A percentile compares a stretch with the other conserved stretches of the same genome.
phyloP scores from a whole-genome alignment of 1,284 basidiomycete genomes.

The Ganoderma sp. region DNA sequence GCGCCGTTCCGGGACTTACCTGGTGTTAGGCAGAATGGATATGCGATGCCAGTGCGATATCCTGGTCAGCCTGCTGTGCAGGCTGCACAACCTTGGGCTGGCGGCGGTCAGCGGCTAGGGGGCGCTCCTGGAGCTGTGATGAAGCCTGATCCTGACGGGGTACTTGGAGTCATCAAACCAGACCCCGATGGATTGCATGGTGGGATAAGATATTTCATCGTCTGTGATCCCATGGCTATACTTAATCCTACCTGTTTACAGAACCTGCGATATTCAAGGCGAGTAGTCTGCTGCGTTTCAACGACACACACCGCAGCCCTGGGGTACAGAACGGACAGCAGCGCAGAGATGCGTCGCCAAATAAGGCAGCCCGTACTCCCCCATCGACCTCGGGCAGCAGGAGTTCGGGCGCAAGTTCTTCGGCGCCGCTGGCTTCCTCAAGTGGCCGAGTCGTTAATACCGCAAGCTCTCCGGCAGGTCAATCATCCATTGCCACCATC shows the following conservation, averaged over 20 bases:
- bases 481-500: slow-evolving; percentile 7
- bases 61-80: not conserved
- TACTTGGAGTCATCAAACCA: not conserved
- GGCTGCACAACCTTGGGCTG: not conserved
- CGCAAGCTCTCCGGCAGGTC: not conserved
- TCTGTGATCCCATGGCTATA: not conserved
- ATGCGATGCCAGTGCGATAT: slow-evolving; percentile 15
- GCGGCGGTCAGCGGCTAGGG: slow-evolving; percentile 1
- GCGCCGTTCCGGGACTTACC: slow-evolving; percentile 24
- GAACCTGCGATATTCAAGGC: slow-evolving; percentile 20
- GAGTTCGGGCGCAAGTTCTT: not conserved
- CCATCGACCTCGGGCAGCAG: not conserved
- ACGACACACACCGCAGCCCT: slow-evolving; percentile 5
- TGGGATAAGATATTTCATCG: not conserved
- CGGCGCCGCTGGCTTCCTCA: slow-evolving; percentile 18
- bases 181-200: slow-evolving; percentile 1
- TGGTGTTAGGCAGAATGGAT: slow-evolving; percentile 8
- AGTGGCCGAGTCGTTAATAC: slow-evolving; percentile 19
- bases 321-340: slow-evolving; percentile 8
- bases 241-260: not conserved
- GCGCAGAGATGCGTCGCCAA: not conserved
- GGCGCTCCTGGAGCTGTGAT: not conserved
- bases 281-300: slow-evolving; percentile 19
- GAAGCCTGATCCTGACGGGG: not conserved
- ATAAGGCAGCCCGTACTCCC: not conserved